Percentiles rank a stretch among this genome's conserved stretches.
Evolutionary conservation across 1,284 basidiomycete species (phyloP).

Genomic region (Fomitiporia mediterranea): DNA sequence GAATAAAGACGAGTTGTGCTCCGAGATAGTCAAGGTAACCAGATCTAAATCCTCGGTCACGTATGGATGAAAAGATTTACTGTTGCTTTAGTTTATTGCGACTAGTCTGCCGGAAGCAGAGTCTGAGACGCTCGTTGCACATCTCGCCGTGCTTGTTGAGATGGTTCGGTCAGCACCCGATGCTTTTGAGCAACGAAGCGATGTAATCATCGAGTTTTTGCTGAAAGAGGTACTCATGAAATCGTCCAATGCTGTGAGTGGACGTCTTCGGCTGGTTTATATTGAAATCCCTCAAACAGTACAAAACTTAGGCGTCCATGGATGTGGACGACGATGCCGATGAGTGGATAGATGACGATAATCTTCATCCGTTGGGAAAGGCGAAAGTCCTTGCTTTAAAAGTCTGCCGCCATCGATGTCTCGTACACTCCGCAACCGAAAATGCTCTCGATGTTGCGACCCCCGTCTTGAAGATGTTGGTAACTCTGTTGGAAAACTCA

Average conservation of each 20-base stretch:
- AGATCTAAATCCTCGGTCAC: not conserved
- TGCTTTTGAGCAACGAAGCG: conserved; percentile 74
- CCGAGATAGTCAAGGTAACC: conserved; percentile 62
- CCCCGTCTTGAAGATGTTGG: conserved; percentile 74
- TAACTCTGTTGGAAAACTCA: conserved; percentile 57
- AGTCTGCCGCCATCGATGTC: conserved; percentile 72
- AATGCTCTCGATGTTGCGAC: conserved; percentile 61
- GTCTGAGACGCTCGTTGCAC: conserved; percentile 56
- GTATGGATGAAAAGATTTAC: not conserved
- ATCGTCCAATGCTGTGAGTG: conserved; percentile 45
- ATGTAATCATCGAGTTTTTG: conserved; percentile 66
- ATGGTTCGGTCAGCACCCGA: conserved; percentile 66
- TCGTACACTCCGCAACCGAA: conserved; percentile 58
- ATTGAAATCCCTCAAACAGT: not conserved
- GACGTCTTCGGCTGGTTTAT: conserved; percentile 11
- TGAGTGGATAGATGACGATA: conserved; percentile 73
- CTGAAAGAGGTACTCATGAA: conserved; percentile 70
- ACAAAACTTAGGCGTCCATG: conserved; percentile 36
- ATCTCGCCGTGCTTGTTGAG: conserved; percentile 71
- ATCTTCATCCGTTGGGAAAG: conserved; percentile 48
- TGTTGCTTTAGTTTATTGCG: conserved; percentile 48
- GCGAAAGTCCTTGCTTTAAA: conserved; percentile 78
- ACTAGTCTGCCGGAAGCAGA: conserved; percentile 47
- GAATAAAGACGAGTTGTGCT: conserved; percentile 47
- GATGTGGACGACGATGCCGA: conserved; percentile 46